A percentile compares a stretch with the other conserved stretches of the same genome.
These are phyloP conservation scores for Ustilago vetiveriae DNA, from an alignment of 1,284 basidiomycete species.

Conservation along the genomic window DNA sequence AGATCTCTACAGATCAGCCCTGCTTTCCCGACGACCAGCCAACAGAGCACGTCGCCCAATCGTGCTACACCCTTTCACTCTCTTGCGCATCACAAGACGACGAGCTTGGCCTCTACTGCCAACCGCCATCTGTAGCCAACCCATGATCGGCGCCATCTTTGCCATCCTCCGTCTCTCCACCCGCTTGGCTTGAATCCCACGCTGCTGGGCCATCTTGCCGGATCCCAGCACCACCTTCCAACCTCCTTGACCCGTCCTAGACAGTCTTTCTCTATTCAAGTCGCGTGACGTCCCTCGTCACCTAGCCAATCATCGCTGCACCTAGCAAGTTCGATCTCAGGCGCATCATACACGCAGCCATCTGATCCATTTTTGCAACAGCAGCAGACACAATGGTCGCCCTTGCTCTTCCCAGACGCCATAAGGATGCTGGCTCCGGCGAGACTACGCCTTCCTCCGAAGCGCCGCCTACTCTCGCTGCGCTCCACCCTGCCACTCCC, in stretches of 20 bases:
- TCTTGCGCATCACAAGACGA: constrained; percentile 1
- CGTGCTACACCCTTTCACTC: background rate
- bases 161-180: constrained; percentile 43
- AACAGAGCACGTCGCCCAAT: background rate
- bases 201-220: constrained; percentile 31
- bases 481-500: constrained; percentile 16
- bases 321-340: background rate
- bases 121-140: constrained; percentile 47
- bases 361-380: background rate
- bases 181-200: constrained; percentile 48
- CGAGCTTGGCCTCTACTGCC: constrained; percentile 49
- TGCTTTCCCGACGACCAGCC: background rate
- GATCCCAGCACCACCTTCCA: constrained; percentile 48
- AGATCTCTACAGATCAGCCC: no score
- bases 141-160: constrained; percentile 43
- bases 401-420: constrained; percentile 37
- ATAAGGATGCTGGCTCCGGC: constrained; percentile 29
- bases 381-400: constrained; percentile 21
- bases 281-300: background rate
- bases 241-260: constrained; percentile 34
- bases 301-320: background rate
- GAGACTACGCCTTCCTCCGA: constrained; percentile 25
- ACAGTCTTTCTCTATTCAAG: background rate
- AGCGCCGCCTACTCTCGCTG: constrained; percentile 23
- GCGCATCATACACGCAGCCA: constrained; percentile 26